Percentiles rank a stretch among this genome's conserved stretches.
Conservation (phyloP, 495 filamentous ascomycete genomes). For the Trichoderma asperelloides region DNA sequence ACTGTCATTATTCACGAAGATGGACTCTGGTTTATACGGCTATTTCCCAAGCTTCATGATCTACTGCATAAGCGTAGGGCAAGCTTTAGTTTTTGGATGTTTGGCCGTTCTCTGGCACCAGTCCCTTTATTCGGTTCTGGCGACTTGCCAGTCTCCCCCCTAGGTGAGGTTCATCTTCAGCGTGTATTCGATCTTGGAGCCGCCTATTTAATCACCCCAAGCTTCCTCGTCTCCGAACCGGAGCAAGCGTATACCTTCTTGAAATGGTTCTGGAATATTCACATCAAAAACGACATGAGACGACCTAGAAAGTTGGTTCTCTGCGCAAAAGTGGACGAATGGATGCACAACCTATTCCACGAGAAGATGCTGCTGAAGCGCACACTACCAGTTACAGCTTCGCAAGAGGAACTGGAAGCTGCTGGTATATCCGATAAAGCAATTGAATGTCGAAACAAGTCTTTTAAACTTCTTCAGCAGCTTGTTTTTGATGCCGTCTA, state of each 20-base stretch:
- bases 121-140: neutral
- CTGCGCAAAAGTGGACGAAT: conserved; percentile 2
- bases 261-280: conserved; percentile 41
- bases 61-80: conserved; percentile 14
- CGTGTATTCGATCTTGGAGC: conserved; percentile 50
- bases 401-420: neutral
- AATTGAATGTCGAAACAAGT: neutral
- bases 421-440: neutral
- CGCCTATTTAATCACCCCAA: conserved; percentile 55
- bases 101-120: conserved; percentile 9
- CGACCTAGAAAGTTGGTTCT: neutral
- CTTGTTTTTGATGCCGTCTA: neutral
- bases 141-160: neutral
- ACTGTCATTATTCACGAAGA: conserved; percentile 29
- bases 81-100: conserved; percentile 13
- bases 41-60: conserved; percentile 19
- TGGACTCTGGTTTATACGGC: conserved; percentile 20
- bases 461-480: neutral
- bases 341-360: conserved; percentile 14
- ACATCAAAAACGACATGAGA: neutral
- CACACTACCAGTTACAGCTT: neutral
- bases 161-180: conserved; percentile 19
- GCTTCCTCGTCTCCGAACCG: conserved; percentile 47
- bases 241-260: conserved; percentile 42
- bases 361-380: neutral